These are phyloP conservation scores for Penicillium sp. DNA, from an alignment of 2,329 filamentous ascomycete genomes.

Conservation along the genomic window DNA sequence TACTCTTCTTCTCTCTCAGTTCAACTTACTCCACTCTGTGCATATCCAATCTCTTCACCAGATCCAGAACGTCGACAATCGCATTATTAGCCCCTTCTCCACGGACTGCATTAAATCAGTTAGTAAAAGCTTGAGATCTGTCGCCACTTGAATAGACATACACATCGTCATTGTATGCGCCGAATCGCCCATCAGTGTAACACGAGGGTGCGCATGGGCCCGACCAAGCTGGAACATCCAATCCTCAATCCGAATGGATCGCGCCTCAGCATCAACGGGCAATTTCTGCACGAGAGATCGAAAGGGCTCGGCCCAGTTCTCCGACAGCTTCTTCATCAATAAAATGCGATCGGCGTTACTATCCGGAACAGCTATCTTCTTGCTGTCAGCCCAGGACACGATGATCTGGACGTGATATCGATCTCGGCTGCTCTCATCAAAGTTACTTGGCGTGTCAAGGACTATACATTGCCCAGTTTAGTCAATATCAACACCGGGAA, in stretches of 20 bases:
- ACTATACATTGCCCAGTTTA: conserved; percentile 36
- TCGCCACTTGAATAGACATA: conserved; percentile 38
- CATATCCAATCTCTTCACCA: conserved; percentile 41
- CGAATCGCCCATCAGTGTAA: conserved; percentile 59
- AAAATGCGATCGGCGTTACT: conserved; percentile 44
- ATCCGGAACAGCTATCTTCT: conserved; percentile 47
- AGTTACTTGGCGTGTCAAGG: conserved; percentile 55
- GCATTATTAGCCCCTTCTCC: conserved; percentile 64
- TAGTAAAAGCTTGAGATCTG: neutral
- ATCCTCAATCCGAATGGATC: conserved; percentile 54
- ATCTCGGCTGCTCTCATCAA: conserved; percentile 35
- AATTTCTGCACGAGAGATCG: conserved; percentile 47
- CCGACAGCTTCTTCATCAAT: conserved; percentile 51
- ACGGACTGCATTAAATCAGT: conserved; percentile 47
- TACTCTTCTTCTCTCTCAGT: neutral
- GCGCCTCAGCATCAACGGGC: conserved; percentile 48
- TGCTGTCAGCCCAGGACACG: conserved; percentile 54
- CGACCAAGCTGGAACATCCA: conserved; percentile 47
- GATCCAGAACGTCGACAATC: conserved; percentile 56
- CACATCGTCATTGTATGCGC: conserved; percentile 66
- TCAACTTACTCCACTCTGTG: conserved; percentile 9
- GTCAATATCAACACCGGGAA: neutral
- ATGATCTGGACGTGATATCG: conserved; percentile 56
- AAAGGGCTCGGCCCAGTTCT: conserved; percentile 57
- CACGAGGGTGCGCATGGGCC: conserved; percentile 41